These are phyloP conservation scores for Aspergillus kassunensis DNA, from an alignment of 495 filamentous ascomycete species.

Conservation along the genomic window DNA sequence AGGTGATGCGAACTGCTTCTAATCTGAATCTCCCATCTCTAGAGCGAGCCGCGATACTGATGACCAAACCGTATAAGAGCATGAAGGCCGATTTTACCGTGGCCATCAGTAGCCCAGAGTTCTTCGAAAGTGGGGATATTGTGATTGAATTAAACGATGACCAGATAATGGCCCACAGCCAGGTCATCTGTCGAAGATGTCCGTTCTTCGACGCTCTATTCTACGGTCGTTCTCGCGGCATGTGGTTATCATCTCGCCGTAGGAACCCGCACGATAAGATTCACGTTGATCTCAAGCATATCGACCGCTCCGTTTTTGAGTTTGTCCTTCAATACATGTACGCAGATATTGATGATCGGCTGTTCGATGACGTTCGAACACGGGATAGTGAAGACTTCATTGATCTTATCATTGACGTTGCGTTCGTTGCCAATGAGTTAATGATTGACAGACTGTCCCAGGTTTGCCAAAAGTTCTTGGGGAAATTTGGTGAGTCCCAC, in stretches of 20 bases:
- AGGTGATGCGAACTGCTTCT: slow-evolving; percentile 75
- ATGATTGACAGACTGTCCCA: slow-evolving; percentile 91
- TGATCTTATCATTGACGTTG: slow-evolving; percentile 86
- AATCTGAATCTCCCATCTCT: slow-evolving; percentile 62
- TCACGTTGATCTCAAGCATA: slow-evolving; percentile 78
- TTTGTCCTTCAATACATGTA: slow-evolving; percentile 83
- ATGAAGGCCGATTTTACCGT: slow-evolving; percentile 63
- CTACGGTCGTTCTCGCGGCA: slow-evolving; percentile 74
- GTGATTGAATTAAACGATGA: slow-evolving; percentile 71
- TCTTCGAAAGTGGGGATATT: slow-evolving; percentile 72
- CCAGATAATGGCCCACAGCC: slow-evolving; percentile 64
- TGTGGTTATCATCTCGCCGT: slow-evolving; percentile 74
- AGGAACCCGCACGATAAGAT: slow-evolving; percentile 48
- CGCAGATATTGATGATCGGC: slow-evolving; percentile 70
- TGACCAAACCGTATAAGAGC: slow-evolving; percentile 58
- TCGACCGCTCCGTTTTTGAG: slow-evolving; percentile 64
- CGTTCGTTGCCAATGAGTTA: slow-evolving; percentile 85
- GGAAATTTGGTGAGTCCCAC: slow-evolving; percentile 62
- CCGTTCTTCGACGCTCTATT: slow-evolving; percentile 92
- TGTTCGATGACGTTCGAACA: slow-evolving; percentile 74
- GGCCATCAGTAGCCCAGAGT: slow-evolving; percentile 62
- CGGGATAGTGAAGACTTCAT: slow-evolving; percentile 76
- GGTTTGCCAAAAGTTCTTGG: slow-evolving; percentile 82
- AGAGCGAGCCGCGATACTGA: slow-evolving; percentile 70
- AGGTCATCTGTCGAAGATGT: slow-evolving; percentile 75